Evolutionary conservation across 352 stramenopile genomes (phyloP).

Genomic region (Saprolegnia diclina): DNA sequence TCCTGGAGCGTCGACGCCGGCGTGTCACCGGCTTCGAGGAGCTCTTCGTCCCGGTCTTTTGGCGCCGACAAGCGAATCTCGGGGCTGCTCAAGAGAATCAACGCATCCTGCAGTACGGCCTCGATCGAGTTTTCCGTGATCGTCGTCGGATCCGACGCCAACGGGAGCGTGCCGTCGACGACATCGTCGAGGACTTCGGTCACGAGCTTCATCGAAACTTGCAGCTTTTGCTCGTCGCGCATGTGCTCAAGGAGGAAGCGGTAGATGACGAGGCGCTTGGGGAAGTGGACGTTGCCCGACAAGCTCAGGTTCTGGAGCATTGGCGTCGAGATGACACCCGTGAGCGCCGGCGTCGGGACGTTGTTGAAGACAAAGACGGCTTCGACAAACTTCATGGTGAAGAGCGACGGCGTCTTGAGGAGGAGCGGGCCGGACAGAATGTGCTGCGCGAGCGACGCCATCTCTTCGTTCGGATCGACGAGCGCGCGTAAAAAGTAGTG

Average conservation of each 20-base stretch:
- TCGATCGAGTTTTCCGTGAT: constrained; percentile 84
- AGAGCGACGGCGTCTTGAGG: constrained; percentile 90
- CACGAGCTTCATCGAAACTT: constrained; percentile 92
- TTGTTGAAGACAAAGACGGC: constrained; percentile 96
- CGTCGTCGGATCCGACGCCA: constrained; percentile 67
- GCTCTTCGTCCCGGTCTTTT: constrained; percentile 52
- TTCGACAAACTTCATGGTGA: constrained; percentile 96
- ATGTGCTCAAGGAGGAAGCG: constrained; percentile 92
- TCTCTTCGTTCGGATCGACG: constrained; percentile 91
- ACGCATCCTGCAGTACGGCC: constrained; percentile 80
- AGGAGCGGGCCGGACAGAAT: constrained; percentile 88
- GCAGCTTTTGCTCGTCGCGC: constrained; percentile 94
- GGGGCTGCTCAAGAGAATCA: constrained; percentile 78
- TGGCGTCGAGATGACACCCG: constrained; percentile 46
- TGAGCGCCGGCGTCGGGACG: constrained; percentile 25
- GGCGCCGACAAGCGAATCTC: constrained; percentile 77
- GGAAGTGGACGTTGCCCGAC: constrained; percentile 46
- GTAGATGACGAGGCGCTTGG: constrained; percentile 88
- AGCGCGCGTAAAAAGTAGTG: constrained; percentile 93
- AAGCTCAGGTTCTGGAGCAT: constrained; percentile 44
- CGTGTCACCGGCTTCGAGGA: constrained; percentile 54
- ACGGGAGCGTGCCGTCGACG: constrained; percentile 62
- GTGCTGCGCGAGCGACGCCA: constrained; percentile 89
- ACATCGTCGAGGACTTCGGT: constrained; percentile 91
- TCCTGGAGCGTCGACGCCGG: constrained; percentile 61